Conservation (phyloP, 2,329 filamentous ascomycete genomes). For the Lachnellula occidentalis region DNA sequence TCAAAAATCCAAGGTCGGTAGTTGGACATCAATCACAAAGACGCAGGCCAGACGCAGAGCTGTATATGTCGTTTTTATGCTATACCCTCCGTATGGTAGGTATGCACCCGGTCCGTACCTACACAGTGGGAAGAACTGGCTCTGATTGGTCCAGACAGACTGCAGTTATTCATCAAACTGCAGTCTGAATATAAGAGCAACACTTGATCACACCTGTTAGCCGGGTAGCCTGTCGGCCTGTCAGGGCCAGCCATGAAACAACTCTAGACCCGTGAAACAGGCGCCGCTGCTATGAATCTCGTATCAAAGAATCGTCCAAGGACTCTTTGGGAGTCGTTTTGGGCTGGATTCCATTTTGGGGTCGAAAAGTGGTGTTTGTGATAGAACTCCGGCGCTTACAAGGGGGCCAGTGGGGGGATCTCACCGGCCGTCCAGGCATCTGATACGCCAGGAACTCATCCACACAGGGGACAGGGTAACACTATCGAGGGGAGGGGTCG, state of each 20-base stretch:
- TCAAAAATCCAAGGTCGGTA: too few relatives aligned
- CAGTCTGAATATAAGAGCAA: constrained; percentile 17
- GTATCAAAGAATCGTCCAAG: background rate
- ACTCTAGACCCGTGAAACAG: constrained; percentile 21
- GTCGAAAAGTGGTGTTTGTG: background rate
- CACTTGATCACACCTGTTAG: constrained; percentile 17
- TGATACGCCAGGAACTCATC: constrained; percentile 2
- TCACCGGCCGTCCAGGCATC: background rate
- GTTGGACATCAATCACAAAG: too few relatives aligned
- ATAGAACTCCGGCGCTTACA: constrained; percentile 6
- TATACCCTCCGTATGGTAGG: background rate
- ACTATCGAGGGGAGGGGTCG: constrained; percentile 1
- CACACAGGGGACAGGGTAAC: background rate
- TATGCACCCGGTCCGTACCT: too few relatives aligned
- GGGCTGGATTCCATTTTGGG: background rate
- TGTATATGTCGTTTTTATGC: background rate
- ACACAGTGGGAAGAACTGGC: background rate
- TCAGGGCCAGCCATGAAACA: constrained; percentile 23
- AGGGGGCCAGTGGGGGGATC: background rate
- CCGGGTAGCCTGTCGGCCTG: background rate
- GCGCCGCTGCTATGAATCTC: constrained; percentile 10
- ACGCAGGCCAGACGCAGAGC: background rate
- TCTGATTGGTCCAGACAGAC: constrained; percentile 7
- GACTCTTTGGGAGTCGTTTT: background rate
- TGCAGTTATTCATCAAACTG: too few relatives aligned